Base-by-base conservation (phyloP, 2,329 filamentous ascomycete species). In the Erysiphe pulchra region DNA sequence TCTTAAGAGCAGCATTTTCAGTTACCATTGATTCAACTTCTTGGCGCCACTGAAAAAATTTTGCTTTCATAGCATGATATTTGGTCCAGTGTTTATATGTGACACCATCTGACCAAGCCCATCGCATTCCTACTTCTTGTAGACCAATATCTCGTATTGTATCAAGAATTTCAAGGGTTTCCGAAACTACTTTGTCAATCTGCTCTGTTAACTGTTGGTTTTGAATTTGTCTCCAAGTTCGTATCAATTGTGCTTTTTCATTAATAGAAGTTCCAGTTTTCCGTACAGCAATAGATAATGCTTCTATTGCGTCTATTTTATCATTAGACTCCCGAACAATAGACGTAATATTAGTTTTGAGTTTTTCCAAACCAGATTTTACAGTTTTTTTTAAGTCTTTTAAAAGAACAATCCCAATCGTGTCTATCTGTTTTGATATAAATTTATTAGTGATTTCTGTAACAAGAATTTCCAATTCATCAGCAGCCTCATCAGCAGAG, bases 31-130 rank as follows among this genome's bases (percentile, higher is more conserved):
- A 68, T 57, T 83, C 77, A 42, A 98, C 75, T 53, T 92, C 82
- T 33, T 73, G 68, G 46, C 82, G 79, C 85, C 87, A 94, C 55
- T 83, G 75, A 42, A 79, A 77, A 45, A 94, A 81, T 12, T 80
- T 78, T 46, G 71, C 73, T 64, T 82, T 92, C 47, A 98, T 67
- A 48, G 81, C 75, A 59, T 95, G 85, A 57, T 93, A 98, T 59
- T 87, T 90, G 48, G 79, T 75, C 90, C 90, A 98, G 60, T 98
- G 85, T 60, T 92, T 86, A 67, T 98, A 94, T 1, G 87, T 92
- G 49, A 98, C 73, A 31, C 84, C 84, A 47, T 95, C 85, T 64
- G 85, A 90, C 78, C 83, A 92, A 12, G 87, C 85, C 86, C 90
- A 98, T 56, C 58, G 52, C 67, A 80, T 77, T 38, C 78, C 78